phyloP scores from a whole-genome alignment of 352 stramenopile genomes.

The Globisporangium barbulae region DNA sequence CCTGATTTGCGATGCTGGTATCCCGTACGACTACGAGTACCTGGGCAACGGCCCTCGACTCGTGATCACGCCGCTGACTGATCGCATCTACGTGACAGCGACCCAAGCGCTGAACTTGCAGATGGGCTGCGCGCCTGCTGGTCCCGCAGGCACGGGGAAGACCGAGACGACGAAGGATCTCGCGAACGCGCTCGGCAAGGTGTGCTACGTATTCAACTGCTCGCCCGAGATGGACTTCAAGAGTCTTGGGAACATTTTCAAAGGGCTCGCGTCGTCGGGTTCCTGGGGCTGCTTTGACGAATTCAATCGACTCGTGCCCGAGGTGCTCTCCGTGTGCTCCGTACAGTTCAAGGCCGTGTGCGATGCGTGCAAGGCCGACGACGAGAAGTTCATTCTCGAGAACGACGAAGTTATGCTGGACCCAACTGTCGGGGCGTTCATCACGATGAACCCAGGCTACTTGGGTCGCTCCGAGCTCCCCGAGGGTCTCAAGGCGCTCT shows the following conservation, averaged over 20 bases:
- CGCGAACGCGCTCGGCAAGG: slow-evolving; percentile 92
- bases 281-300: slow-evolving; percentile 97
- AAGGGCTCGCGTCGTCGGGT: slow-evolving; percentile 91
- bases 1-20: slow-evolving; percentile 90
- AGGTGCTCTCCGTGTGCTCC: slow-evolving; percentile 93
- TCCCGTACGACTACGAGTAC: slow-evolving; percentile 97
- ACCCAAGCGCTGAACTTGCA: slow-evolving; percentile 94
- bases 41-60: slow-evolving; percentile 92
- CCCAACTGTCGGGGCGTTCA: slow-evolving; percentile 92
- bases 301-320: slow-evolving; percentile 94
- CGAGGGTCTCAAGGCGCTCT: slow-evolving; percentile 94
- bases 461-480: slow-evolving; percentile 92
- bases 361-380: slow-evolving; percentile 93
- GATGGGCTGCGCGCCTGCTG: slow-evolving; percentile 76
- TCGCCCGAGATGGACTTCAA: slow-evolving; percentile 97
- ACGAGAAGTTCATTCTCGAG: slow-evolving; percentile 93
- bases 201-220: slow-evolving; percentile 96
- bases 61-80: slow-evolving; percentile 94
- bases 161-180: slow-evolving; percentile 96
- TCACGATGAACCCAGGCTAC: slow-evolving; percentile 98
- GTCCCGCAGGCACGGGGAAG: slow-evolving; percentile 90
- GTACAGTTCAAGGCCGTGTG: slow-evolving; percentile 96
- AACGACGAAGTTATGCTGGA: slow-evolving; percentile 92
- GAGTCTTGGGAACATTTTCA: slow-evolving; percentile 97
- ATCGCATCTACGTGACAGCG: slow-evolving; percentile 96